phyloP scores from a whole-genome alignment of 2,329 filamentous ascomycete species.

The Arthrobotrys iridis region DNA sequence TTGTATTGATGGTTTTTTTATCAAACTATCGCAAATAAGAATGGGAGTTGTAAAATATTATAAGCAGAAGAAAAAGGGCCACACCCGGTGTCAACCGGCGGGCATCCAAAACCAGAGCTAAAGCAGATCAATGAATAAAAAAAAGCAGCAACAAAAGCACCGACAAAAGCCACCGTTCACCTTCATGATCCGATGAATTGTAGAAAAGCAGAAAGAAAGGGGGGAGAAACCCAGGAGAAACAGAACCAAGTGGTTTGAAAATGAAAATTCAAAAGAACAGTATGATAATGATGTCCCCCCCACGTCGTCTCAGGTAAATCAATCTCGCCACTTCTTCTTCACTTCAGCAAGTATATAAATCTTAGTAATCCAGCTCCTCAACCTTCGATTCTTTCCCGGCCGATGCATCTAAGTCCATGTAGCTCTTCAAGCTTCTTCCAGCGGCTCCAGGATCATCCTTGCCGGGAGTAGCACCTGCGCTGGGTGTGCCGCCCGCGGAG shows the following conservation, averaged over 20 bases:
- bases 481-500: conserved; percentile 76
- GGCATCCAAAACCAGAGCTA: conserved; percentile 10
- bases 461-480: conserved; percentile 79
- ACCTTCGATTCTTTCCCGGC: conserved; percentile 71
- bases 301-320: not conserved
- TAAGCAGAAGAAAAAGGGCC: not conserved
- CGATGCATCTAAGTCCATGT: conserved; percentile 93
- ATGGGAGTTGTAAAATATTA: conserved; percentile 17
- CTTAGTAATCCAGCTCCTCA: conserved; percentile 88
- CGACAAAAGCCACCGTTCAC: conserved; percentile 41
- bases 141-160: conserved; percentile 25
- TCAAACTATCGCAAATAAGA: conserved; percentile 1
- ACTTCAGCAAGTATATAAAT: not conserved
- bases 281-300: not conserved
- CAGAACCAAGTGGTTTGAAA: no score
- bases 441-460: conserved; percentile 86
- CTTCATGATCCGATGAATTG: not conserved
- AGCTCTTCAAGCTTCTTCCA: conserved; percentile 92
- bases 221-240: conserved; percentile 1
- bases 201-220: not conserved
- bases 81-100: not conserved
- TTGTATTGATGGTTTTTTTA: conserved; percentile 8
- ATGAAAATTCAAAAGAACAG: not conserved
- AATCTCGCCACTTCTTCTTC: conserved; percentile 5
- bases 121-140: not conserved